A percentile compares a stretch with the other conserved stretches of the same genome.
Evolutionary conservation across 345 rosid species (phyloP).

Genomic region (Durio zibethinus): DNA sequence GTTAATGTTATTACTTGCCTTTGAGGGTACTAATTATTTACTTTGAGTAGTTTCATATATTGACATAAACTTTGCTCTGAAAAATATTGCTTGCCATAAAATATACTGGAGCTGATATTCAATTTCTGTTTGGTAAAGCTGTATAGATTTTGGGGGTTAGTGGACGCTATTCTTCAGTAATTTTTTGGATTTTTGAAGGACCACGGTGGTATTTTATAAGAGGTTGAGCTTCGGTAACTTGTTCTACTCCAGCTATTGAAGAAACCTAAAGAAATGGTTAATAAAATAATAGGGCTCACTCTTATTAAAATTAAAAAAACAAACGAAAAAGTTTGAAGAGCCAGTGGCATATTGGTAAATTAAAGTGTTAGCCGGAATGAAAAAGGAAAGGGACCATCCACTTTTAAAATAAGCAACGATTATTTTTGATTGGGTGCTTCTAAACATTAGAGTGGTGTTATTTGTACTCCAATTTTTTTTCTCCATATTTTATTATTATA

Average conservation of each 20-base stretch:
- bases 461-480: no score
- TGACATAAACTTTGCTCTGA: neutral
- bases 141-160: neutral
- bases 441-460: no score
- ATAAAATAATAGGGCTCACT: no score
- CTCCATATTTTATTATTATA: no score
- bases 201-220: neutral
- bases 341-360: constrained; percentile 17
- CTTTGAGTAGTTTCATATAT: neutral
- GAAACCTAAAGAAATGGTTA: no score
- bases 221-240: no score
- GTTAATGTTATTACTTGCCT: neutral
- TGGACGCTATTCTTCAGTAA: neutral
- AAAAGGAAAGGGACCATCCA: neutral
- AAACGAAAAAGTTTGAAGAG: no score
- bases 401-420: neutral
- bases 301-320: no score
- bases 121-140: neutral
- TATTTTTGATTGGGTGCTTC: neutral
- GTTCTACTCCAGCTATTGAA: no score
- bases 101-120: neutral
- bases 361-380: neutral
- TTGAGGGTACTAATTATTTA: neutral
- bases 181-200: neutral
- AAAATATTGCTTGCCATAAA: neutral